These are phyloP conservation scores for Entophlyctis helioformis DNA, from an alignment of 192 early-diverging fungal genomes.

Conservation along the genomic window DNA sequence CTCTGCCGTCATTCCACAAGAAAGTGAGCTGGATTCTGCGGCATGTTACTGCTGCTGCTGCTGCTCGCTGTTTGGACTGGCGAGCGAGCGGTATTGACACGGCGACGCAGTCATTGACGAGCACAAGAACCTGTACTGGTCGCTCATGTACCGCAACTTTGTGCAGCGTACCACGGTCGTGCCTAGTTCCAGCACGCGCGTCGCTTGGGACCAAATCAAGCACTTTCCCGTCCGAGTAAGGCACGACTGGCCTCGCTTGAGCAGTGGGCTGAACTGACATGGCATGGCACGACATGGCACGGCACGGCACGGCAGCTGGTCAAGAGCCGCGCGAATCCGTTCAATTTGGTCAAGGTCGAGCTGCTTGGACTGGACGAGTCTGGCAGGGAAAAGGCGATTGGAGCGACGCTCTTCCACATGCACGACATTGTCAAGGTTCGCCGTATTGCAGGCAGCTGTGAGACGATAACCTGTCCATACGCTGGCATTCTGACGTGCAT, in stretches of 20 bases:
- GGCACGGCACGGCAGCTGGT: conserved; percentile 17
- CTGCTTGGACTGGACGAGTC: conserved; percentile 10
- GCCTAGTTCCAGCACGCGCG: neutral
- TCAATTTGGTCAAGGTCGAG: conserved; percentile 18
- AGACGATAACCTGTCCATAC: no score
- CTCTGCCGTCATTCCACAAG: no score
- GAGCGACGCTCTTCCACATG: conserved; percentile 27
- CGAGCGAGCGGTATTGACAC: no score
- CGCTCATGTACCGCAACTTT: conserved; percentile 11
- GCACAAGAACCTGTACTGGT: no score
- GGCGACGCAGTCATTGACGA: no score
- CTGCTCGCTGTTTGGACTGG: no score
- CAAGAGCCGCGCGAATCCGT: conserved; percentile 25
- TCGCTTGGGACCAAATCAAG: conserved; percentile 28
- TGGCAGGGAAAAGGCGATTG: conserved; percentile 6
- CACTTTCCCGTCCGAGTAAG: conserved; percentile 23
- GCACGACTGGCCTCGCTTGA: neutral
- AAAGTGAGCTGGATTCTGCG: no score
- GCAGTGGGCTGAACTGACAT: no score
- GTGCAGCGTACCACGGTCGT: conserved; percentile 10
- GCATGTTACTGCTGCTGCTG: no score
- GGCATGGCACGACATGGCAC: no score
- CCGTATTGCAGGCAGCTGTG: no score
- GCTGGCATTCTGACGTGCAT: neutral
- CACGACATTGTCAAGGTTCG: conserved; percentile 28